Conservation (phyloP, 2,329 filamentous ascomycete genomes). For the Cytospora schulzeri region DNA sequence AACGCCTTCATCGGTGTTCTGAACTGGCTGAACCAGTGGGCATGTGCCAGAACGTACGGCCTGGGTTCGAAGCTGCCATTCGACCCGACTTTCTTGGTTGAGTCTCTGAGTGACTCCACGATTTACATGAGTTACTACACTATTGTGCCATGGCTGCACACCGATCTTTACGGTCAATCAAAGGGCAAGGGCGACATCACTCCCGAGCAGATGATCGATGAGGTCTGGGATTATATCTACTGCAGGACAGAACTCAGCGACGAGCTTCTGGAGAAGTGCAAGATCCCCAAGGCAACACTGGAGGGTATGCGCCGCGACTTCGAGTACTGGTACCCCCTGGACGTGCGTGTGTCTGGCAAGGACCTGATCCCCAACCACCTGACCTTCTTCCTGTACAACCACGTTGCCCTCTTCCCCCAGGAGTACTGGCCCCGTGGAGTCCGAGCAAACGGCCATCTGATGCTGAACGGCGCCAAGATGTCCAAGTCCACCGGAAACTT, state of each 20-base stretch:
- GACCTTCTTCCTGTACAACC: constrained; percentile 93
- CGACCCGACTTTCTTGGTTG: constrained; percentile 88
- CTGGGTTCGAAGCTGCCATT: constrained; percentile 93
- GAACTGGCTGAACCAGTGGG: constrained; percentile 94
- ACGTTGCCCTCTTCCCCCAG: constrained; percentile 82
- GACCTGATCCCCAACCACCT: constrained; percentile 92
- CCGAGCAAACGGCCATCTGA: constrained; percentile 87
- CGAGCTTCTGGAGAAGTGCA: constrained; percentile 63
- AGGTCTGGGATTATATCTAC: constrained; percentile 97
- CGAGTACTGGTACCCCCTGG: constrained; percentile 95
- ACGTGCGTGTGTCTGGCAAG: constrained; percentile 86
- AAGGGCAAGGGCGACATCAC: constrained; percentile 69
- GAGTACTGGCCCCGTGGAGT: constrained; percentile 88
- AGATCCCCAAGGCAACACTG: constrained; percentile 73
- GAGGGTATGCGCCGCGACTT: constrained; percentile 87
- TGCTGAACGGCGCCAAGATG: constrained; percentile 98
- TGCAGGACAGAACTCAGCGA: constrained; percentile 71
- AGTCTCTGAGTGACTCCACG: constrained; percentile 88
- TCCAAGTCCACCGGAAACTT: constrained; percentile 97
- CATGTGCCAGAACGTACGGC: constrained; percentile 87
- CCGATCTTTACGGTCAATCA: constrained; percentile 80
- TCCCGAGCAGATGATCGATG: constrained; percentile 87
- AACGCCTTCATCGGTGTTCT: constrained; percentile 83
- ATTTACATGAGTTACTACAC: constrained; percentile 88
- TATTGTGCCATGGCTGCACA: constrained; percentile 68